Percentiles rank a stretch among this genome's conserved stretches.
Conservation (phyloP, 2,329 filamentous ascomycete genomes). For the Claviceps purpurea region DNA sequence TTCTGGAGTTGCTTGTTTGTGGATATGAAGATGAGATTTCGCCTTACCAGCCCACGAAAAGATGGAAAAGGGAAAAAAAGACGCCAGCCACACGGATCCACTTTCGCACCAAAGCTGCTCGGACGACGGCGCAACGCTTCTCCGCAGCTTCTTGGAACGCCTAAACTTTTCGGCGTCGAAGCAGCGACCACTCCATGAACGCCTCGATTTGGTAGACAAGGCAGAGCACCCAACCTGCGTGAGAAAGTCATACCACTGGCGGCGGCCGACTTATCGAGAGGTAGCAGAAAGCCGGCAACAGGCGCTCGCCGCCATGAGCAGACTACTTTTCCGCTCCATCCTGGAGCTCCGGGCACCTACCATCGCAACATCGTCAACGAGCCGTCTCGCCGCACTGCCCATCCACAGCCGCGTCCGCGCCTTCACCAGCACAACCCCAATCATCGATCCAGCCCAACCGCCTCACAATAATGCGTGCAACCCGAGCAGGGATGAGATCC, state of each 20-base stretch:
- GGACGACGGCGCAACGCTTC: conserved; percentile 22
- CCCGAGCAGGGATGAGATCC: conserved; percentile 18
- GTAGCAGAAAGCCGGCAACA: too few species aligned
- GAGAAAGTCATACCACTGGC: neutral
- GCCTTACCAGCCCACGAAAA: conserved; percentile 3
- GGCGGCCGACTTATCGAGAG: too few species aligned
- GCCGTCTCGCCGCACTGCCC: conserved; percentile 9
- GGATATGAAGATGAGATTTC: conserved; percentile 6
- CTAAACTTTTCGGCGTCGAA: conserved; percentile 7
- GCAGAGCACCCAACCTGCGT: neutral
- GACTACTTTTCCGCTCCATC: conserved; percentile 49
- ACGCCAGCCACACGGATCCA: neutral
- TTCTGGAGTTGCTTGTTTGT: neutral
- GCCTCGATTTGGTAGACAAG: neutral
- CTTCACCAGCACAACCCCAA: conserved; percentile 37
- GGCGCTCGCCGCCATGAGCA: conserved; percentile 31
- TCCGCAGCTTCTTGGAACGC: conserved; percentile 12
- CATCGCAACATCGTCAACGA: conserved; percentile 9
- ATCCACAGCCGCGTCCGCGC: conserved; percentile 20
- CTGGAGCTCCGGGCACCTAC: conserved; percentile 38
- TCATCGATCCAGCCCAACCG: conserved; percentile 27
- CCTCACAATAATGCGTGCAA: conserved; percentile 26
- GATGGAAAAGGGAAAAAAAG: conserved; percentile 4
- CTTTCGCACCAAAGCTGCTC: conserved; percentile 5
- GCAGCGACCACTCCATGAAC: neutral